phyloP scores from a whole-genome alignment of 305 asterid species.

The Coffea humblotiana region DNA sequence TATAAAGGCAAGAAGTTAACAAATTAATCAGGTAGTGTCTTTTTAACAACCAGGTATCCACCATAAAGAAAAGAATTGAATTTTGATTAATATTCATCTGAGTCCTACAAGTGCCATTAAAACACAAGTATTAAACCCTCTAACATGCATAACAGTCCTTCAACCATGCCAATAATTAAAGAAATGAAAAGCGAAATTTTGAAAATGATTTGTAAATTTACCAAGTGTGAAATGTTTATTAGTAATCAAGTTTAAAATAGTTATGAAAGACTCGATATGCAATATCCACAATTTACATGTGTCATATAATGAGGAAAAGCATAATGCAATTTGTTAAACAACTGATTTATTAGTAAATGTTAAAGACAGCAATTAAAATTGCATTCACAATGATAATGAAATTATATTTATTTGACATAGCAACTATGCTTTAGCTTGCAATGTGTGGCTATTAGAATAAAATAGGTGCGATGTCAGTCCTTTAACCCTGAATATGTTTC shows the following conservation, averaged over 20 bases:
- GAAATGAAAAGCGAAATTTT: neutral
- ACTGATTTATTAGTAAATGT: neutral
- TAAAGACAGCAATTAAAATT: too few species aligned
- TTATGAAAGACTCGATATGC: too few species aligned
- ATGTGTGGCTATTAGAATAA: too few species aligned
- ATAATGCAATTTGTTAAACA: too few species aligned
- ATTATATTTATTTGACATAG: too few species aligned
- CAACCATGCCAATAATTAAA: neutral
- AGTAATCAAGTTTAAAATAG: neutral
- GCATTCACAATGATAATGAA: too few species aligned
- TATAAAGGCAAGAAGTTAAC: neutral
- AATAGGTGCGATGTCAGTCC: too few species aligned
- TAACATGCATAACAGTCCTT: neutral
- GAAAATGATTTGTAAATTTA: neutral
- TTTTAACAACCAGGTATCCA: neutral
- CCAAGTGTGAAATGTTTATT: neutral
- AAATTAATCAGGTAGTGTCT: neutral
- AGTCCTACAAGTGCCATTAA: neutral
- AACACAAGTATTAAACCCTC: neutral
- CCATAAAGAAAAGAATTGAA: neutral
- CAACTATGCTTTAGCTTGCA: too few species aligned
- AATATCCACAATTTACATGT: neutral
- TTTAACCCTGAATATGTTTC: too few species aligned
- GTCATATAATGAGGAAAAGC: neutral
- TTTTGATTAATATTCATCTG: neutral